Conservation (phyloP, 805 yeast species). For the Yamadazyma tumulicola region DNA sequence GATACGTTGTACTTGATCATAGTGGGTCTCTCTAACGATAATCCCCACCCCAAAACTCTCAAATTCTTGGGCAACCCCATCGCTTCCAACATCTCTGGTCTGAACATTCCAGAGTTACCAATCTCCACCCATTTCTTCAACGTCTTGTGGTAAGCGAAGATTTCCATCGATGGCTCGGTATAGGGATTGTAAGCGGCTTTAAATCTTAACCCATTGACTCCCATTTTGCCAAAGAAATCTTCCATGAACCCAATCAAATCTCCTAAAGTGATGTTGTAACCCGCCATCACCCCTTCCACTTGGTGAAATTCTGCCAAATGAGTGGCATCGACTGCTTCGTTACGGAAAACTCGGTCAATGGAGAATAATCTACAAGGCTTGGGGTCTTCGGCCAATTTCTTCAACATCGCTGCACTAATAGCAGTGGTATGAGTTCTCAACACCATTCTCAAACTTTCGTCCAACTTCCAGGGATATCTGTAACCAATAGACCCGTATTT, state of each 20-base stretch:
- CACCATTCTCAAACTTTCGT: slow-evolving; percentile 86
- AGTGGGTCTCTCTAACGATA: slow-evolving; percentile 96
- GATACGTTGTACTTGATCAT: slow-evolving; percentile 97
- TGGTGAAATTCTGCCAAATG: slow-evolving; percentile 99
- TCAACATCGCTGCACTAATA: slow-evolving; percentile 82
- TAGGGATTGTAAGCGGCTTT: slow-evolving; percentile 99
- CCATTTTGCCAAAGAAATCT: slow-evolving; percentile 94
- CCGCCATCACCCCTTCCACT: slow-evolving; percentile 98
- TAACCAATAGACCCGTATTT: slow-evolving; percentile 95
- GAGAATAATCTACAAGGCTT: slow-evolving; percentile 89
- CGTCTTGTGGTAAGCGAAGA: slow-evolving; percentile 94
- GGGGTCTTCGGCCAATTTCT: slow-evolving; percentile 82
- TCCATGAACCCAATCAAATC: slow-evolving; percentile 98
- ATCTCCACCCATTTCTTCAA: slow-evolving; percentile 97
- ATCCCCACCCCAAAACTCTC: slow-evolving; percentile 96
- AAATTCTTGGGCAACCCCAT: slow-evolving; percentile 96
- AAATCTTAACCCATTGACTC: slow-evolving; percentile 91
- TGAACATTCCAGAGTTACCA: slow-evolving; percentile 99
- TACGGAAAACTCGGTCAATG: slow-evolving; percentile 97
- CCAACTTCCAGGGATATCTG: slow-evolving; percentile 95
- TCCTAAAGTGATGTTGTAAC: slow-evolving; percentile 90
- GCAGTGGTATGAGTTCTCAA: slow-evolving; percentile 98
- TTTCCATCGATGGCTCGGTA: slow-evolving; percentile 98
- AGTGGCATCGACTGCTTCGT: slow-evolving; percentile 99
- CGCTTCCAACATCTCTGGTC: slow-evolving; percentile 98